phyloP scores from a whole-genome alignment of 371 early-diverging fungal genomes.

The Dentiscutata heterogama region DNA sequence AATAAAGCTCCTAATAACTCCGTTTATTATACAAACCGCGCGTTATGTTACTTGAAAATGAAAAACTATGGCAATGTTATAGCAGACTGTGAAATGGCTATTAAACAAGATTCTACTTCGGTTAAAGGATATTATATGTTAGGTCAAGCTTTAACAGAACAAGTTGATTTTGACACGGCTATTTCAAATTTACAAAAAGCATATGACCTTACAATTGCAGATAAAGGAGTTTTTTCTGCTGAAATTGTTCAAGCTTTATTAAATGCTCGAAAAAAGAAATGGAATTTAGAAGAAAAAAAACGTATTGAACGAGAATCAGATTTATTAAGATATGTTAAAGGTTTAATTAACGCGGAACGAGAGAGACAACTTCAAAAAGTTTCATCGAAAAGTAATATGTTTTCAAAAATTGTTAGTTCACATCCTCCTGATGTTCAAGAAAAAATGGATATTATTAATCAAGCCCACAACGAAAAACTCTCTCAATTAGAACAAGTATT shows the following conservation, averaged over 20 bases:
- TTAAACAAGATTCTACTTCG: conserved; percentile 69
- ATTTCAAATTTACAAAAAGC: conserved; percentile 65
- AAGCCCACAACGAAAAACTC: conserved; percentile 40
- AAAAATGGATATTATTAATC: conserved; percentile 14
- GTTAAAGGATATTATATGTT: conserved; percentile 76
- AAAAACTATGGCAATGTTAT: conserved; percentile 67
- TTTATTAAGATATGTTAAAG: conserved; percentile 65
- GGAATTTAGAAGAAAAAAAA: conserved; percentile 67
- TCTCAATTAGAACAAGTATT: conserved; percentile 48
- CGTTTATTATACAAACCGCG: conserved; percentile 81
- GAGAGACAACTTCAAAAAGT: conserved; percentile 45
- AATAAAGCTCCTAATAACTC: conserved; percentile 67
- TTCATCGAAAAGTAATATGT: background rate
- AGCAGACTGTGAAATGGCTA: conserved; percentile 69
- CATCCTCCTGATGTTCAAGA: conserved; percentile 33
- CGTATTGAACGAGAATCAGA: conserved; percentile 68
- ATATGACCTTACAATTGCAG: conserved; percentile 64
- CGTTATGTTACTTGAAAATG: conserved; percentile 73
- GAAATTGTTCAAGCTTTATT: conserved; percentile 69
- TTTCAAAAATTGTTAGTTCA: conserved; percentile 22
- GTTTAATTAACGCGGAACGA: conserved; percentile 66
- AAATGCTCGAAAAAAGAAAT: conserved; percentile 66
- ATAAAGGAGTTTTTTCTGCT: conserved; percentile 65
- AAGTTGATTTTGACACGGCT: conserved; percentile 63
- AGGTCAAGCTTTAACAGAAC: conserved; percentile 69